Evolutionary conservation across 495 filamentous ascomycete genomes (phyloP).

Genomic region (Podospora anserina): DNA sequence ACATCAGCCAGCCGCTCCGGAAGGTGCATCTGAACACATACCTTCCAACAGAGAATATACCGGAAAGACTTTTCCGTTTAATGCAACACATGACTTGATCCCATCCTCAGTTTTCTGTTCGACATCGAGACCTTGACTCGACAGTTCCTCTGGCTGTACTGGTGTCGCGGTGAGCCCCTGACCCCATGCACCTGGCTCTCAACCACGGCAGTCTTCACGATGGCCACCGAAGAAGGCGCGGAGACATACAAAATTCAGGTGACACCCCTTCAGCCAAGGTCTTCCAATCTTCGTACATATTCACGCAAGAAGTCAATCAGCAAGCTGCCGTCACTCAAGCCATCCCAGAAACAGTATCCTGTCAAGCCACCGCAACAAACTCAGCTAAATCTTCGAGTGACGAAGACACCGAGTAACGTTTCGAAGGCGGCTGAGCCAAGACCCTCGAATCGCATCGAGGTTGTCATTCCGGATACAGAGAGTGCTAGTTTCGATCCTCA

Average conservation of each 20-base stretch:
- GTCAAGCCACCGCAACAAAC: not conserved
- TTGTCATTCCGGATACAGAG: not conserved
- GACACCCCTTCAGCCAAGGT: not conserved
- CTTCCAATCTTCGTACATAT: not conserved
- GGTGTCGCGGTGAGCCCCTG: not conserved
- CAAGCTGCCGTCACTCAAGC: not conserved
- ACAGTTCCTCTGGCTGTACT: not conserved
- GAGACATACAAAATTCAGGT: not conserved
- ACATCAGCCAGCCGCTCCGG: not conserved
- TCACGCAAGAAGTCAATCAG: not conserved
- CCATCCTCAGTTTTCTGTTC: not conserved
- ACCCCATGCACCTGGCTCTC: no score
- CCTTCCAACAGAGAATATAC: not conserved
- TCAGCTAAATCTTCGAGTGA: not conserved
- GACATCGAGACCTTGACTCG: not conserved
- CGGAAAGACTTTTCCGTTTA: not conserved
- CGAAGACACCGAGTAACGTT: not conserved
- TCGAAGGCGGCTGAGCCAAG: not conserved
- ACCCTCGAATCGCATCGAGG: not conserved
- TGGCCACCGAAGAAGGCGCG: not conserved
- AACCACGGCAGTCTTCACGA: not conserved
- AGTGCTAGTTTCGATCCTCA: not conserved
- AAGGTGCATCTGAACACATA: not conserved
- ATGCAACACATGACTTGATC: not conserved
- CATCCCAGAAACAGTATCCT: not conserved